Percentiles rank a stretch among this genome's conserved stretches.
Conservation (phyloP, 805 yeast genomes). For the Kodamaea leandrae region DNA sequence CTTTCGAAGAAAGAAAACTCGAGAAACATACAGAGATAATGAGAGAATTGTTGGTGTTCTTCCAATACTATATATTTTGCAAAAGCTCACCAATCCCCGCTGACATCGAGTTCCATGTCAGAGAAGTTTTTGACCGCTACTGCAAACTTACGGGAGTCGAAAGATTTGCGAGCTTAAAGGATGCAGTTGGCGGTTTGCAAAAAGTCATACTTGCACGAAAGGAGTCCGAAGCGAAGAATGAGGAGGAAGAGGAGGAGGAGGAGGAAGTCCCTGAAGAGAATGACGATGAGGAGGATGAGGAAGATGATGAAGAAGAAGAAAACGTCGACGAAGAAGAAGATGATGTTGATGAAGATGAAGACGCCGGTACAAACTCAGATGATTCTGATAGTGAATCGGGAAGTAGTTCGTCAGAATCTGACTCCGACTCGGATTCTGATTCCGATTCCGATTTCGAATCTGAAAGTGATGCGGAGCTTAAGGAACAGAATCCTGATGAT, state of each 20-base stretch:
- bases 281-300: slow-evolving; percentile 12
- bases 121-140: slow-evolving; percentile 35
- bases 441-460: slow-evolving; percentile 10
- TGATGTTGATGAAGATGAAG: slow-evolving; percentile 16
- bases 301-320: slow-evolving; percentile 15
- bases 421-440: slow-evolving; percentile 5
- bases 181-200: slow-evolving; percentile 3
- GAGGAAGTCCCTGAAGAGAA: slow-evolving; percentile 13
- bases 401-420: too few relatives aligned
- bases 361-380: too few relatives aligned
- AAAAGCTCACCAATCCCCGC: slow-evolving; percentile 62
- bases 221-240: background rate
- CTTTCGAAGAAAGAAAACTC: background rate
- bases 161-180: slow-evolving; percentile 14
- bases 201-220: background rate
- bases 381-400: slow-evolving; percentile 1
- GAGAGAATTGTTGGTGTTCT: slow-evolving; percentile 40
- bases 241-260: slow-evolving; percentile 16
- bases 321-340: slow-evolving; percentile 19
- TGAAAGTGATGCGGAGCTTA: slow-evolving; percentile 14
- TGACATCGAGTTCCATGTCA: slow-evolving; percentile 56
- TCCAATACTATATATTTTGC: slow-evolving; percentile 68
- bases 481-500: slow-evolving; percentile 6
- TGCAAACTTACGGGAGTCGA: slow-evolving; percentile 23
- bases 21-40: background rate